phyloP scores from a whole-genome alignment of 1,284 basidiomycete genomes.

The Coriolopsis trogii region DNA sequence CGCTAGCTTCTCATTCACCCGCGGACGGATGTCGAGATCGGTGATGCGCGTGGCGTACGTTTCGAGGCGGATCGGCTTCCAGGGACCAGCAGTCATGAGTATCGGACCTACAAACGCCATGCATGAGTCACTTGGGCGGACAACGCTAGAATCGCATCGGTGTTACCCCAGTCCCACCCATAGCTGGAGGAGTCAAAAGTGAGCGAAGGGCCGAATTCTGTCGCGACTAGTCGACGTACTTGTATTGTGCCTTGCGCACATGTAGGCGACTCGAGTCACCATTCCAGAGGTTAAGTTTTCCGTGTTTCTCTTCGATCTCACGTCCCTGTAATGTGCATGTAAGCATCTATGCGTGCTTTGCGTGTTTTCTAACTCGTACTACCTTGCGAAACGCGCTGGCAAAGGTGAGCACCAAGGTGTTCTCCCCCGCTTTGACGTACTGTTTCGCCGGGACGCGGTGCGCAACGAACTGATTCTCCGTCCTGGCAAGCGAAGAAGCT shows the following conservation, averaged over 20 bases:
- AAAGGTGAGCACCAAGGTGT: conserved; percentile 75
- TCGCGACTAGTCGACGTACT: conserved; percentile 44
- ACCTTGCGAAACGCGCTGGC: conserved; percentile 77
- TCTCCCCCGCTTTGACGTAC: conserved; percentile 55
- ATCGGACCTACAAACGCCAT: conserved; percentile 54
- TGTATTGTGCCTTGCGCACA: conserved; percentile 89
- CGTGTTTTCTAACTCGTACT: conserved; percentile 17
- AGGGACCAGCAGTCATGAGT: conserved; percentile 79
- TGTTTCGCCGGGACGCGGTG: conserved; percentile 65
- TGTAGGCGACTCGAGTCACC: conserved; percentile 86
- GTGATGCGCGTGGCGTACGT: conserved; percentile 64
- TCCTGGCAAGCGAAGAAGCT: conserved; percentile 36
- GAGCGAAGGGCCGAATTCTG: not conserved
- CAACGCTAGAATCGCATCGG: conserved; percentile 2
- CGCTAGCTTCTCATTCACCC: conserved; percentile 55
- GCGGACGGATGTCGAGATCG: conserved; percentile 61
- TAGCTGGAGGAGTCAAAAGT: conserved; percentile 50
- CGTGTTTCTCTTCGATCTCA: conserved; percentile 62
- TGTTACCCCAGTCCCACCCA: conserved; percentile 84
- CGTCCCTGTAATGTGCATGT: conserved; percentile 51
- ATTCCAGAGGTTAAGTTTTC: conserved; percentile 76
- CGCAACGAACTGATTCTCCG: conserved; percentile 79
- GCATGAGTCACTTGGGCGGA: conserved; percentile 5
- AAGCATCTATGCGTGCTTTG: not conserved
- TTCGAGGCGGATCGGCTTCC: conserved; percentile 77